Conservation (phyloP, 495 filamentous ascomycete species). For the Penicillium turbatum region DNA sequence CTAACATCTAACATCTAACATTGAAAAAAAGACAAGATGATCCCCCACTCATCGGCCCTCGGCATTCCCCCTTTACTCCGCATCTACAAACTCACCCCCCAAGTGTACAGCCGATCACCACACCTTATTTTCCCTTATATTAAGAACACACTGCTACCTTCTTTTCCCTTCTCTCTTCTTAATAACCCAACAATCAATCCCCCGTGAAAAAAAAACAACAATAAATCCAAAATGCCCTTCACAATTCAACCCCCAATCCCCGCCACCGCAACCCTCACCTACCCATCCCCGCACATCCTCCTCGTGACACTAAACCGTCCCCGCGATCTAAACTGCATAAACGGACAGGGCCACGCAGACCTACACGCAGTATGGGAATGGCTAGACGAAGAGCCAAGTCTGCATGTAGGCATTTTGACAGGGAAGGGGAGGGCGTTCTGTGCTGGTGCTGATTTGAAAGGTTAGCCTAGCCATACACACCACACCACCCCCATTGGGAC, state of each 20-base stretch:
- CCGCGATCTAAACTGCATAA: slow-evolving; percentile 47
- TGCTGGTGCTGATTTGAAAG: slow-evolving; percentile 57
- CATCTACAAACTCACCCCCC: slow-evolving; percentile 15
- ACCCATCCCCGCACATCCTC: slow-evolving; percentile 46
- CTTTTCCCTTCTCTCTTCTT: not conserved
- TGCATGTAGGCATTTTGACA: slow-evolving; percentile 54
- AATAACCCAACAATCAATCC: not conserved
- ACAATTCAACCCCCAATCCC: slow-evolving; percentile 36
- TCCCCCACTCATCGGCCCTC: slow-evolving; percentile 27
- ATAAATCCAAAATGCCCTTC: slow-evolving; percentile 20
- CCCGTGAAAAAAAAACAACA: not conserved
- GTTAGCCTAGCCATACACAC: slow-evolving; percentile 16
- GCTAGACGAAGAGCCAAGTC: slow-evolving; percentile 51
- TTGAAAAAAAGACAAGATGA: not conserved
- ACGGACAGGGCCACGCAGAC: slow-evolving; percentile 48
- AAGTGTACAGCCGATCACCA: slow-evolving; percentile 1
- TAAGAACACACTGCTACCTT: not conserved
- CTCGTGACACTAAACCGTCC: slow-evolving; percentile 48
- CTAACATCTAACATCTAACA: not conserved
- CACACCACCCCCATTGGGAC: not conserved
- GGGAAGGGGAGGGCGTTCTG: slow-evolving; percentile 55
- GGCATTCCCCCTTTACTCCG: slow-evolving; percentile 28
- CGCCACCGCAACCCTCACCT: slow-evolving; percentile 36
- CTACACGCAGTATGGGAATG: slow-evolving; percentile 51
- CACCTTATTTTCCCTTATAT: not conserved